Conservation (phyloP, 768 basidiomycete species). For the Pulveroboletus sp. region DNA sequence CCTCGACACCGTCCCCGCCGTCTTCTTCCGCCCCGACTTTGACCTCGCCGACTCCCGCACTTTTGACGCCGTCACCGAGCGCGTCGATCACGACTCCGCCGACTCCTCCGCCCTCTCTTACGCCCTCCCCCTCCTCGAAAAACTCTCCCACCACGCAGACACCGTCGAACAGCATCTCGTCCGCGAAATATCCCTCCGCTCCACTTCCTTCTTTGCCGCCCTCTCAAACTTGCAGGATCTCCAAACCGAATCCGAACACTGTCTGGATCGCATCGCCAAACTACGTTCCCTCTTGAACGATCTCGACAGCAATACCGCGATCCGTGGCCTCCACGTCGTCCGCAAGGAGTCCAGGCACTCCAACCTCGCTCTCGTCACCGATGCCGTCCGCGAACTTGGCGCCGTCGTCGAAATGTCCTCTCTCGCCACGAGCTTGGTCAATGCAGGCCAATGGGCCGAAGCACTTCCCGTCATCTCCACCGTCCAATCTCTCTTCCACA, state of each 20-base stretch:
- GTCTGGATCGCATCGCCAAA: conserved; percentile 70
- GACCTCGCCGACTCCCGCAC: conserved; percentile 78
- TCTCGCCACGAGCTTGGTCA: conserved; percentile 70
- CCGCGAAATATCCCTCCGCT: conserved; percentile 86
- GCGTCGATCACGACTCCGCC: conserved; percentile 37
- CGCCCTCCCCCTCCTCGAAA: conserved; percentile 78
- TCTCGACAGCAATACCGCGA: conserved; percentile 74
- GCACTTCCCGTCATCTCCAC: conserved; percentile 75
- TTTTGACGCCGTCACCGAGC: conserved; percentile 75
- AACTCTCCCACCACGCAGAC: conserved; percentile 89
- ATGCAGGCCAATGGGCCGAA: conserved; percentile 84
- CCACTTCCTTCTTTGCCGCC: conserved; percentile 94
- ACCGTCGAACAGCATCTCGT: conserved; percentile 93
- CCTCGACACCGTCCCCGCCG: conserved; percentile 69
- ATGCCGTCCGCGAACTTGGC: conserved; percentile 60
- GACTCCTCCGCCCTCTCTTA: conserved; percentile 66
- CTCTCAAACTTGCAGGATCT: conserved; percentile 92
- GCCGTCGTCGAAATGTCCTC: conserved; percentile 77
- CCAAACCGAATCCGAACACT: conserved; percentile 83
- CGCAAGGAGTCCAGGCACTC: conserved; percentile 58
- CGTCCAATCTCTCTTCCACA: conserved; percentile 57
- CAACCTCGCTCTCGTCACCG: conserved; percentile 57
- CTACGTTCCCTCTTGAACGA: conserved; percentile 71
- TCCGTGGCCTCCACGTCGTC: conserved; percentile 76
- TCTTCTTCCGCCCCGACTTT: conserved; percentile 81